phyloP scores from a whole-genome alignment of 805 yeast species.

The Allodekkera sacchari region DNA sequence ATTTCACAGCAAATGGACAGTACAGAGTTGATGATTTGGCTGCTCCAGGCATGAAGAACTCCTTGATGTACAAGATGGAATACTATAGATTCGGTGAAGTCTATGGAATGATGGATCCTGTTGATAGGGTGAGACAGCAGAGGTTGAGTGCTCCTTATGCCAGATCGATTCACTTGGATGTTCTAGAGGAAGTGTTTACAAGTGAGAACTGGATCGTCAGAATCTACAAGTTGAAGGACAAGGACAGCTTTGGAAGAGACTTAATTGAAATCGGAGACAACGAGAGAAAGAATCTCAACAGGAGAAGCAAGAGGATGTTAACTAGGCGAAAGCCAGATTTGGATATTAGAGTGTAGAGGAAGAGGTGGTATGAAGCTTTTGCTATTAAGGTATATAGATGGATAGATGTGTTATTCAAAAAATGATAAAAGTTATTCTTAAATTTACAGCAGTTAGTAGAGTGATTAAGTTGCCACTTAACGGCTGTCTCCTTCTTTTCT shows the following conservation, averaged over 20 bases:
- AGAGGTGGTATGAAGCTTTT: neutral
- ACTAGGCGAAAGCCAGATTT: constrained; percentile 22
- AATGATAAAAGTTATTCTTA: no score
- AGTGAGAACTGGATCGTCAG: constrained; percentile 96
- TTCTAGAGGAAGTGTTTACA: constrained; percentile 90
- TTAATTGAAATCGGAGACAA: constrained; percentile 48
- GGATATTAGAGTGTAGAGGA: constrained; percentile 20
- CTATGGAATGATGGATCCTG: constrained; percentile 50
- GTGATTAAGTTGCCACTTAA: no score
- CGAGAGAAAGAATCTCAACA: constrained; percentile 27
- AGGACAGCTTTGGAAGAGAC: constrained; percentile 81
- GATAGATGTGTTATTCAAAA: no score
- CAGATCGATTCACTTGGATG: constrained; percentile 49
- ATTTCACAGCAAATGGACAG: constrained; percentile 79
- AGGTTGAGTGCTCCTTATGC: constrained; percentile 25
- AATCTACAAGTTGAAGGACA: constrained; percentile 83
- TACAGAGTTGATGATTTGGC: constrained; percentile 81
- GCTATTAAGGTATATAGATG: no score
- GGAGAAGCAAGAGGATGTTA: constrained; percentile 19
- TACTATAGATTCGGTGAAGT: constrained; percentile 78
- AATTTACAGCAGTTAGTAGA: no score
- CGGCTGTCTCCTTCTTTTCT: no score
- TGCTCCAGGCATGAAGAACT: constrained; percentile 75
- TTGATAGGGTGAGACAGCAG: constrained; percentile 88
- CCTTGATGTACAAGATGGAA: constrained; percentile 91